Conservation (phyloP, 2,329 filamentous ascomycete species). For the Claviceps sp. region DNA sequence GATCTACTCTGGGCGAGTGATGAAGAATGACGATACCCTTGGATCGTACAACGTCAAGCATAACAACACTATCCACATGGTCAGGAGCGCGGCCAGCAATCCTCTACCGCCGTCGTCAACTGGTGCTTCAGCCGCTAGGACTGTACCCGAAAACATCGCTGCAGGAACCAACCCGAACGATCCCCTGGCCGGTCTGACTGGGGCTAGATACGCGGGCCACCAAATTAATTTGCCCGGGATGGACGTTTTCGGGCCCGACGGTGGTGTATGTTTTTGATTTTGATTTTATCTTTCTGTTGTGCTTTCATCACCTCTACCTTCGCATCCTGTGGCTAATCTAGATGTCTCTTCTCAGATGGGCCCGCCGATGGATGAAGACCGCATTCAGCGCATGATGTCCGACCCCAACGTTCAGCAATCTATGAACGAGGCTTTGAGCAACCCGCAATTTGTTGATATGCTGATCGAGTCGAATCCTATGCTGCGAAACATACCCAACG, state of each 20-base stretch:
- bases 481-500: conserved; percentile 59
- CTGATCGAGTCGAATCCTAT: conserved; percentile 87
- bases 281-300: neutral
- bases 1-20: conserved; percentile 92
- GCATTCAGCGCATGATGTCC: conserved; percentile 71
- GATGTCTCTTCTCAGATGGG: conserved; percentile 54
- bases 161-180: conserved; percentile 69
- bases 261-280: conserved; percentile 54
- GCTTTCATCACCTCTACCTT: no score
- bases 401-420: conserved; percentile 77
- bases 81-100: conserved; percentile 92
- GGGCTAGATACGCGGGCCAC: conserved; percentile 86
- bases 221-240: conserved; percentile 68
- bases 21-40: conserved; percentile 87
- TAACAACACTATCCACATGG: conserved; percentile 89
- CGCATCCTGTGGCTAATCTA: conserved; percentile 12
- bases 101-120: conserved; percentile 31
- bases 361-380: conserved; percentile 66
- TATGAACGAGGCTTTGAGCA: conserved; percentile 91
- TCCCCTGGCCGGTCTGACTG: conserved; percentile 78
- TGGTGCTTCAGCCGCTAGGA: conserved; percentile 28
- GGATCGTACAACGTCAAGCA: conserved; percentile 87
- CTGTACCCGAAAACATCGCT: conserved; percentile 61
- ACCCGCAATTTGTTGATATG: conserved; percentile 88
- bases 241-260: conserved; percentile 85